Conservation (phyloP, 2,329 filamentous ascomycete species). For the Salinomyces thailandicus region DNA sequence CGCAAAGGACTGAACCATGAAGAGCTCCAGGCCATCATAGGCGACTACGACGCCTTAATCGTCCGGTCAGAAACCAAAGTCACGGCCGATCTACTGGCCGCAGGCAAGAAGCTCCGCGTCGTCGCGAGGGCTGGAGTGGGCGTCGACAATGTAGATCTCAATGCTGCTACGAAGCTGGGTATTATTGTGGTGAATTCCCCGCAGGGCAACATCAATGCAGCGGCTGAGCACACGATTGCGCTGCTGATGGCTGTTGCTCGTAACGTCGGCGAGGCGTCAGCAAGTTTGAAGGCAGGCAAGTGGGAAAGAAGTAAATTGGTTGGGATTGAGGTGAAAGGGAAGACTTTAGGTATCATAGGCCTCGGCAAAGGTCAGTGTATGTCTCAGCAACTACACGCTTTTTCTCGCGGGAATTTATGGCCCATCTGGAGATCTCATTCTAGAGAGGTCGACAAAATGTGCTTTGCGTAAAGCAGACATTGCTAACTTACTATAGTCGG, state of each 20-base stretch:
- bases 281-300: conserved; percentile 57
- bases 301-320: conserved; percentile 69
- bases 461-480: too few relatives aligned
- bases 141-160: conserved; percentile 72
- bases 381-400: background rate
- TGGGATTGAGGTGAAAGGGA: conserved; percentile 67
- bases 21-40: conserved; percentile 57
- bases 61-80: conserved; percentile 76
- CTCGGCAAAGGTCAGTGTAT: conserved; percentile 56
- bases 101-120: conserved; percentile 60
- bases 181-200: conserved; percentile 75
- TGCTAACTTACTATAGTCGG: conserved; percentile 44
- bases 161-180: conserved; percentile 59
- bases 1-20: conserved; percentile 51
- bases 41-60: conserved; percentile 64
- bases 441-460: too few relatives aligned
- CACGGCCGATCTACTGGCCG: conserved; percentile 54
- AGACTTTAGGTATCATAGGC: conserved; percentile 66
- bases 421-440: too few relatives aligned
- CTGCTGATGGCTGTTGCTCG: conserved; percentile 64
- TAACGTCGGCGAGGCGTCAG: conserved; percentile 60
- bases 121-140: conserved; percentile 73
- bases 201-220: conserved; percentile 68
- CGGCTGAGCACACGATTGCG: conserved; percentile 36
- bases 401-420: background rate